Evolutionary conservation across 257 asterid genomes (phyloP), one percentile per base, ranked within the genome.

Genomic region (Forsythia viridissima): DNA sequence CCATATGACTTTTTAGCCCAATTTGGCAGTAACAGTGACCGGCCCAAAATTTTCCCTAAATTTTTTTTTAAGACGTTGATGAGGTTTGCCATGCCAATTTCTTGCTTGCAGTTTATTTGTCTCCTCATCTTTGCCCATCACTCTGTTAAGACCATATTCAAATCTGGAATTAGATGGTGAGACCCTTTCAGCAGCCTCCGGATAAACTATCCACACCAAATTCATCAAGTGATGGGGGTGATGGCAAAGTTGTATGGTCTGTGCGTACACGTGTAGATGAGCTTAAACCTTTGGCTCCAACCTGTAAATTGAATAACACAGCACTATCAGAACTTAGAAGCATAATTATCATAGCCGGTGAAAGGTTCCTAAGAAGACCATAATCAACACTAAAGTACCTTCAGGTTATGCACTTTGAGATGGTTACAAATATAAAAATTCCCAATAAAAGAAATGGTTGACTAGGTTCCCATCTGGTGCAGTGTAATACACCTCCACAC

Each of bases 281-380:
- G 88, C 87, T 86, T 71, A 83, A 84, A 70, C 90, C 87, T 83
- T 91, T 93, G 82, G 86, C 84, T 78, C 90, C 92, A 83, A 80
- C 92, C 92, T 91, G 97, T 89, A 83, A 89, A 79, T 80, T 77
- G 57, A 82, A 79, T 76, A 71, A 68, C 80, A 77, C 80, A 63
- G 72, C 83, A 80, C 82, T 69, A 86, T 85, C 78, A 82, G 65
- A 55, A 18, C 30, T 55, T 24, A n/a, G 84, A 85, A 79, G 71
- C 77, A 72, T 43, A 59, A 70, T 82, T 68, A 68, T 57, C 77
- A 68, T 71, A 74, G 70, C 42, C 85, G 68, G 20, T 42, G 72
- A 77, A 67, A 78, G 81, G 79, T 63, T 71, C 76, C 51, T 66
- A 83, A 76, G 42, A 38, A 52, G 77, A 78, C 36, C 21, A 57